Base-by-base conservation (phyloP, 768 basidiomycete genomes). In the Daedaleopsis nitida region DNA sequence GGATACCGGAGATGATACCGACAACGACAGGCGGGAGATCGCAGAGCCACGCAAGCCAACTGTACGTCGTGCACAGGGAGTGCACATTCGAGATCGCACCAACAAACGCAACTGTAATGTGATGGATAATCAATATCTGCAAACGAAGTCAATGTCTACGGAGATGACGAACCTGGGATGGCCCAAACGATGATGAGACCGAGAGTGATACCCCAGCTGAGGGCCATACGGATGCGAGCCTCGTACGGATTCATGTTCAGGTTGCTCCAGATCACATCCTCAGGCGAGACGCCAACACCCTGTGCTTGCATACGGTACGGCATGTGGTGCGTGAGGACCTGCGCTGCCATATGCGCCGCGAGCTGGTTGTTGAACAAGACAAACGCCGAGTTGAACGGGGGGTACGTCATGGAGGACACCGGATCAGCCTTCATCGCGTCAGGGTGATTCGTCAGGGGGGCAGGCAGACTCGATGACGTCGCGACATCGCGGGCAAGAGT, bases 201-300 rank as follows among this genome's bases (percentile, higher is more conserved):
- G 12, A 86, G 82, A 0, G 96, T 97, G 2, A 82, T 77, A 0
- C 86, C 86, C 73, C 89, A 96, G 44, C 87, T 88, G 50, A 92
- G 76, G 13, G 70, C 67, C 16, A 39, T 63, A 16, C 74, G 68
- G 6, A 74, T 32, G 27, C 70, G 70, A 11, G 70, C 71, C 60
- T 96, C 93, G 67, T 97, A 98, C 0, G 94, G 90, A 70, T 96
- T 96, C 78, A 98, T 72, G 34, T 85, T 83, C 10, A 99, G 79
- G 72, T 97, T 98, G 4, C 81, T 75, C 96, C 96, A 98, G 63
- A 98, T 89, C 49, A 99, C 89, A 74, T 97, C 95, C 32, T 83
- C 80, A 0, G 96, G 95, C 0, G 89, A 82, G 55, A 96, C 87
- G 72, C 97, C 96, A 43, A 88, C 81, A 69, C 87, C 90, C 53